These are phyloP conservation scores for Neospora caninum DNA, from an alignment of 169 alveolate species.

Conservation along the genomic window DNA sequence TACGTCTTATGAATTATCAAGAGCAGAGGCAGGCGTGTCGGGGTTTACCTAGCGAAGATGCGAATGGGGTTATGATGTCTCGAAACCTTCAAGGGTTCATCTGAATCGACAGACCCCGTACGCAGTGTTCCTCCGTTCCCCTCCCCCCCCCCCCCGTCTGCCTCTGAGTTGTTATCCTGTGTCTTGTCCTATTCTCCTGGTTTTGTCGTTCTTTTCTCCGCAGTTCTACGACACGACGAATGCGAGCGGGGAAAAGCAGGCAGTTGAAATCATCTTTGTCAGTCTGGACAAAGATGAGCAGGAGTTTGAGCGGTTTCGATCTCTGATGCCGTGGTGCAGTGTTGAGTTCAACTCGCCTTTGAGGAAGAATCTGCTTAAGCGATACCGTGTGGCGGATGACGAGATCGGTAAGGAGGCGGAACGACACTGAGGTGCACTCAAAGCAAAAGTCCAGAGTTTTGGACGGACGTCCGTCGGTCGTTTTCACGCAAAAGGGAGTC, in stretches of 20 bases:
- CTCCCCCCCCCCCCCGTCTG: too few species aligned
- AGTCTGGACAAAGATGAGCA: slow-evolving; percentile 41
- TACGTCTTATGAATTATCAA: too few species aligned
- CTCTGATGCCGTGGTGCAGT: slow-evolving; percentile 52
- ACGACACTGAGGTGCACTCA: background rate
- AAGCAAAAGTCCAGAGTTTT: background rate
- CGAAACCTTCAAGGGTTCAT: too few species aligned
- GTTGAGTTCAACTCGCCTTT: slow-evolving; percentile 33
- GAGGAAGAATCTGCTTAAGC: slow-evolving; percentile 34
- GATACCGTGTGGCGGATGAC: slow-evolving; percentile 14
- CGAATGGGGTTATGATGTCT: too few species aligned
- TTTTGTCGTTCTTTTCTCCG: background rate
- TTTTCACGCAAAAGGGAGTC: too few species aligned
- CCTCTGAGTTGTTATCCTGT: too few species aligned
- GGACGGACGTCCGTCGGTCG: background rate
- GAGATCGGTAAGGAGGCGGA: background rate
- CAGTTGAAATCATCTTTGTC: slow-evolving; percentile 30
- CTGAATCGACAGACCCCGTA: too few species aligned
- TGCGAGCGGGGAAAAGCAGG: background rate
- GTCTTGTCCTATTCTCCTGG: too few species aligned
- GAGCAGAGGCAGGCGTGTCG: too few species aligned
- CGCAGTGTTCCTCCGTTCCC: too few species aligned
- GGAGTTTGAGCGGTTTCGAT: slow-evolving; percentile 4
- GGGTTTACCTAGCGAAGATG: too few species aligned
- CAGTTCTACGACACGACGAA: slow-evolving; percentile 32